Evolutionary conservation across 2,329 filamentous ascomycete species (phyloP), one percentile per base, ranked within the genome.

Genomic region (Stemphylium vesicarium): DNA sequence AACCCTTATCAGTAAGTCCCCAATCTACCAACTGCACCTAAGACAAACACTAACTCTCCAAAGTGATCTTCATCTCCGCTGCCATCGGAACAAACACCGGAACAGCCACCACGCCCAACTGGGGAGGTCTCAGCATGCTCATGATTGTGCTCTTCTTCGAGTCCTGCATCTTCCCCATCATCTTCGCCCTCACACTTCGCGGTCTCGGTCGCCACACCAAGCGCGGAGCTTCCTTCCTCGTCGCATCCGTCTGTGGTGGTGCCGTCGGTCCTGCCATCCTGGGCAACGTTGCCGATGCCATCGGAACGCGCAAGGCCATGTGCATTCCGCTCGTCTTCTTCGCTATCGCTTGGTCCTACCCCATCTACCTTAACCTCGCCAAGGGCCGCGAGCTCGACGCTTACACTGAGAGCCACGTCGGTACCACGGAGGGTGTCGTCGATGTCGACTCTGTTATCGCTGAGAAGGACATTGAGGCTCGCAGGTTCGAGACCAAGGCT

Each of bases 71-170:
- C 63, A 70, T 74, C 49, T 57, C 63, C 16, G 65, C 65, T 1
- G 69, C 74, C 13, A 76, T 76, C 38, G 69, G 63, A 10, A 59
- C 65, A 32, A 61, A 75, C 56, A 71, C 72, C 5, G 73, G 73
- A 29, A 54, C 59, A 51, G 58, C 60, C 11, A 61, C 32, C 2
- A 20, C 50, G 2, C 50, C 72, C 29, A 76, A 75, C 66, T 76
- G 71, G 72, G 72, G 72, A 15, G 73, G 71, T 52, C 60, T 75
- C 12, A 50, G 64, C 43, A 73, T 76, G 65, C 62, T 76, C 13
- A 75, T 75, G 67, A 59, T 76, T 16, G 72, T 74, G 1, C 64
- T 75, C 18, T 76, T 75, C 65, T 76, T 75, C 62, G 73, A 76
- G 48, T 70, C 64, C 20, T 75, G 71, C 56, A 72, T 75, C 52